A percentile compares a stretch with the other conserved stretches of the same genome.
phyloP scores from a whole-genome alignment of 192 early-diverging fungal species.

The Glomus cerebriforme region DNA sequence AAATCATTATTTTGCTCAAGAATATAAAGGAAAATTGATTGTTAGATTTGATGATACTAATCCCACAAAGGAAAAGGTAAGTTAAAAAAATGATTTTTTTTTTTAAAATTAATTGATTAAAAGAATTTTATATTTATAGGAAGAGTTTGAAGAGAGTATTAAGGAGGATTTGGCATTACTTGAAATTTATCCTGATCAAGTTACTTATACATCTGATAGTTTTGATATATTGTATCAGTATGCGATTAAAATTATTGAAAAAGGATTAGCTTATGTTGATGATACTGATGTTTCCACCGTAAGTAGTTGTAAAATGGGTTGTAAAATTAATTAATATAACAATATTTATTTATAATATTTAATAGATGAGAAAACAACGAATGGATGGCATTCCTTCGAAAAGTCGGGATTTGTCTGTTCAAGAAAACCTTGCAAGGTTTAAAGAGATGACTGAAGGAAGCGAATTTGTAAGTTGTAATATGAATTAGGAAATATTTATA shows the following conservation, averaged over 20 bases:
- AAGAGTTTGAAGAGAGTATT: slow-evolving; percentile 94
- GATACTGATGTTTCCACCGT: slow-evolving; percentile 76
- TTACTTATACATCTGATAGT: slow-evolving; percentile 91
- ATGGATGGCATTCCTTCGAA: slow-evolving; percentile 79
- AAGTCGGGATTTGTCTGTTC: slow-evolving; percentile 81
- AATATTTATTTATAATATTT: not conserved
- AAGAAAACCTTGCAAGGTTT: slow-evolving; percentile 89
- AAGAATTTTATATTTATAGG: not conserved
- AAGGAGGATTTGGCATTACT: slow-evolving; percentile 90
- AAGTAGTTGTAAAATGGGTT: not conserved
- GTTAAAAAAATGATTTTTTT: not conserved
- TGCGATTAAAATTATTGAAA: slow-evolving; percentile 82
- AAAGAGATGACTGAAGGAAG: slow-evolving; percentile 91
- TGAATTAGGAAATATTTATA: not conserved
- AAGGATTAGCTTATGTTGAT: slow-evolving; percentile 92
- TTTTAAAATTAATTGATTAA: not conserved
- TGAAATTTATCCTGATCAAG: slow-evolving; percentile 74
- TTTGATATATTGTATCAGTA: slow-evolving; percentile 87
- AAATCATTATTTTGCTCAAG: slow-evolving; percentile 94
- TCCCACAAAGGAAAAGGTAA: slow-evolving; percentile 89
- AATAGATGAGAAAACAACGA: slow-evolving; percentile 84
- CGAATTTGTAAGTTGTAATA: slow-evolving; percentile 57
- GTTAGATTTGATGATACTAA: slow-evolving; percentile 99
- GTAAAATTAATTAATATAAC: not conserved
- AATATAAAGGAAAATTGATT: slow-evolving; percentile 90